Evolutionary conservation across 345 rosid genomes (phyloP).

Genomic region (Eucalyptus decipiens): DNA sequence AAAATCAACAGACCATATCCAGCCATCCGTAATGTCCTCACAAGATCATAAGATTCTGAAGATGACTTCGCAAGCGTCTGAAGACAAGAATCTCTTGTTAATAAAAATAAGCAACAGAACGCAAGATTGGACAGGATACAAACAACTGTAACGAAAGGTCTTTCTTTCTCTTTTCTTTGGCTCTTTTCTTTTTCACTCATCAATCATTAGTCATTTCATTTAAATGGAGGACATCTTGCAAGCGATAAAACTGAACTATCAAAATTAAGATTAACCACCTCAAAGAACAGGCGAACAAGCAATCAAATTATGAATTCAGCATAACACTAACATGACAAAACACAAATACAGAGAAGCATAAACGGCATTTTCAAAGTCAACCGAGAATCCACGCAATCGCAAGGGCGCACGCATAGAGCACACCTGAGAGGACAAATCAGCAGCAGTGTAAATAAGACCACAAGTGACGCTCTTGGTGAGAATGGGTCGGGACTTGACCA

Average conservation of each 20-base stretch:
- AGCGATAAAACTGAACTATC: background rate
- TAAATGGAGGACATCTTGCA: background rate
- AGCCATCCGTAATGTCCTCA: conserved; percentile 78
- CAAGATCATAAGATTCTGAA: conserved; percentile 51
- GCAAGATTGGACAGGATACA: background rate
- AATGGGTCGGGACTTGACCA: conserved; percentile 78
- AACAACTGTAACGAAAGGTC: background rate
- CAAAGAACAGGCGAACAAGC: background rate
- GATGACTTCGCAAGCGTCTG: conserved; percentile 30
- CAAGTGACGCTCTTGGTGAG: conserved; percentile 66
- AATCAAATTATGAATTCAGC: background rate
- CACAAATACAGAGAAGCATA: background rate
- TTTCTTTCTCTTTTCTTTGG: background rate
- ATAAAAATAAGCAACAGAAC: background rate
- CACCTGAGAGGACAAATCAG: conserved; percentile 95
- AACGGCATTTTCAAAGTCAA: background rate
- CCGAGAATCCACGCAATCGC: background rate
- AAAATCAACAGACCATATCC: conserved; percentile 66
- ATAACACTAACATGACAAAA: background rate
- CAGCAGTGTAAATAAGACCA: conserved; percentile 64
- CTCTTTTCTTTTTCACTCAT: background rate
- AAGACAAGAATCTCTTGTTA: background rate
- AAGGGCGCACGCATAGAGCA: background rate
- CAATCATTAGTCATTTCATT: background rate
- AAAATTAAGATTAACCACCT: background rate